Conservation (phyloP, 306 rosid species). For the Mimosa pudica region DNA sequence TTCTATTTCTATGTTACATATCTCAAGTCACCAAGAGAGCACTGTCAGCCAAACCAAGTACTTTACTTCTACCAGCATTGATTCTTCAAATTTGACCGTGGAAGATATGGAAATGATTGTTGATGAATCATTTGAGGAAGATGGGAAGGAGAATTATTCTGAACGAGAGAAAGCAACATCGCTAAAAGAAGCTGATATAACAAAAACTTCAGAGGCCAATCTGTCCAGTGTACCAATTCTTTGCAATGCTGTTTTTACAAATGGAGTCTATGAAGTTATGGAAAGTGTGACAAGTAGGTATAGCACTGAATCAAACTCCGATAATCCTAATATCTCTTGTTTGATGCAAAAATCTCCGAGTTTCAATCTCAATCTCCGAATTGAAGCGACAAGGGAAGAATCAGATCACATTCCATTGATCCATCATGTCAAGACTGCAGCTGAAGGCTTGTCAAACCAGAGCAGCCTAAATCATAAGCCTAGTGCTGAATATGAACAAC, state of each 20-base stretch:
- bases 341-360: slow-evolving; percentile 81
- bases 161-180: slow-evolving; percentile 32
- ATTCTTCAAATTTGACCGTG: slow-evolving; percentile 42
- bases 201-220: slow-evolving; percentile 29
- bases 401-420: slow-evolving; percentile 67
- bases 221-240: slow-evolving; percentile 30
- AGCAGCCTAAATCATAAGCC: slow-evolving; percentile 25
- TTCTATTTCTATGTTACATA: slow-evolving; percentile 26
- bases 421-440: slow-evolving; percentile 44
- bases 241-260: slow-evolving; percentile 34
- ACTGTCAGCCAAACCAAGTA: slow-evolving; percentile 15
- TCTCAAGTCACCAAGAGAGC: slow-evolving; percentile 9
- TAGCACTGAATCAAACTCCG: slow-evolving; percentile 73
- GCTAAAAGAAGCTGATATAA: slow-evolving; percentile 38
- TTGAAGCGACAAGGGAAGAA: slow-evolving; percentile 48
- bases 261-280: slow-evolving; percentile 46
- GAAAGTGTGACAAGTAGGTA: slow-evolving; percentile 56
- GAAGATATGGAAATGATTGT: slow-evolving; percentile 39
- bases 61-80: slow-evolving; percentile 29
- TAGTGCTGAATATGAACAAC: slow-evolving; percentile 30
- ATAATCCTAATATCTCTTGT: slow-evolving; percentile 39
- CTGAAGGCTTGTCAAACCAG: slow-evolving; percentile 37
- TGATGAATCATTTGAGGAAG: slow-evolving; percentile 36
- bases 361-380: slow-evolving; percentile 68
- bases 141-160: slow-evolving; percentile 30